Base-by-base conservation (phyloP, 495 filamentous ascomycete genomes). In the Letharia columbiana region DNA sequence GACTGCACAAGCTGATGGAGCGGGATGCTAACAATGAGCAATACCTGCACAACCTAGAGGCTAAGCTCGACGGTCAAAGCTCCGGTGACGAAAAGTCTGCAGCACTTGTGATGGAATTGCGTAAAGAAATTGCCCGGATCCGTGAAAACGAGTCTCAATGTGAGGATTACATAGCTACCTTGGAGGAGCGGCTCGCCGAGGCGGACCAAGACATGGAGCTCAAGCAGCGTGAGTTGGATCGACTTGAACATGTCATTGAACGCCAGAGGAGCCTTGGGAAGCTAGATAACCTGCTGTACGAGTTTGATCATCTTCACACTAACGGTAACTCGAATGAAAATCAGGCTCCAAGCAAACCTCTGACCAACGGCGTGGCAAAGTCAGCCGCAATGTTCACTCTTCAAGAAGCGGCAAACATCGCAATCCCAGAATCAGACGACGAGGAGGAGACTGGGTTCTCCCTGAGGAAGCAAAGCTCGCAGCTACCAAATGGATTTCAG, bases 161-260 rank as follows among this genome's bases (percentile, higher is more conserved):
- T 70, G 94, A 99, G 72, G 93, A 97, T 63, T 99, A 99, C 73
- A 98, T 99, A 59, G 92, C 94, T 5, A 98, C 93, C 3, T 80
- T 99, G 44, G 94, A 99, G 75, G 94, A 98, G 75, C 88, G 94
- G 23, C 84, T 99, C 20, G 95, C 95, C 1, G 94, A 99, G 76
- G 85, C 91, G 7, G 94, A 99, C 71, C 93, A 97, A 73, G 95
- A 99, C 71, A 87, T 91, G 72, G 94, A 98, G 72, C 74, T 96
- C 64, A 96, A 98, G 92, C 91, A 96, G 76, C 89, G 92, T 37
- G 94, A 99, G 73, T 89, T 99, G 70, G 87, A 95, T 74, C 86
- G 93, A 47, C 80, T 99, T 44, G 93, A 97, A 74, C 90, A 96
- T 76, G 91, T 98, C 33, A 84, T 99, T 60, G 93, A 98, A 72